Conservation (phyloP, 2,329 filamentous ascomycete species). For the Corinectria fuckeliana region DNA sequence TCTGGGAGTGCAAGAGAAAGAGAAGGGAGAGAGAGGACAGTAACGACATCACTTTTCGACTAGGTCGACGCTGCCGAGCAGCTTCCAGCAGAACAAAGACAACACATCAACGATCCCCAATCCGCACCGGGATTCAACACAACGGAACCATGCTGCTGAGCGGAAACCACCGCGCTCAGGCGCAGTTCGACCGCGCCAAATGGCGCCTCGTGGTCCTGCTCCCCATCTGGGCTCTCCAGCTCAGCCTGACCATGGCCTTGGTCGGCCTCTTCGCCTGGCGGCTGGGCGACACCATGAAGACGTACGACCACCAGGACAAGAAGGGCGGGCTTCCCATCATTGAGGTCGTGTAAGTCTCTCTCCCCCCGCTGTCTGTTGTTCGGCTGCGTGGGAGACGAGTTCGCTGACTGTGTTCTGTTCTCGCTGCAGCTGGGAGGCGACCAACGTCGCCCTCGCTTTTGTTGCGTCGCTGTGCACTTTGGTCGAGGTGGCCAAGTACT, state of each 20-base stretch:
- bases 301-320: constrained; percentile 49
- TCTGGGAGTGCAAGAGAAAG: no score
- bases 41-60: constrained; percentile 5
- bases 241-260: constrained; percentile 52
- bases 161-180: constrained; percentile 56
- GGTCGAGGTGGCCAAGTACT: constrained; percentile 54
- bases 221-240: constrained; percentile 58
- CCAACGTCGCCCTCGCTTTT: constrained; percentile 58
- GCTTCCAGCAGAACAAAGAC: constrained; percentile 3
- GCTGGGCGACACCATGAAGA: constrained; percentile 53
- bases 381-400: no score
- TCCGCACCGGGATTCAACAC: neutral
- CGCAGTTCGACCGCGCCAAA: constrained; percentile 58
- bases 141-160: constrained; percentile 31
- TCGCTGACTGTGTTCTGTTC: neutral
- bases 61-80: constrained; percentile 1
- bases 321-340: constrained; percentile 50
- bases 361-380: neutral
- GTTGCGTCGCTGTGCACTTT: constrained; percentile 54
- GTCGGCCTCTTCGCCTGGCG: constrained; percentile 62
- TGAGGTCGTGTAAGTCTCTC: constrained; percentile 57
- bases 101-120: neutral
- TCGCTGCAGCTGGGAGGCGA: constrained; percentile 58
- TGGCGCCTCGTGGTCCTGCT: constrained; percentile 57
- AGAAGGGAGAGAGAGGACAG: no score